Conservation (phyloP, 208 protist species). For the Crithidia bombi region DNA sequence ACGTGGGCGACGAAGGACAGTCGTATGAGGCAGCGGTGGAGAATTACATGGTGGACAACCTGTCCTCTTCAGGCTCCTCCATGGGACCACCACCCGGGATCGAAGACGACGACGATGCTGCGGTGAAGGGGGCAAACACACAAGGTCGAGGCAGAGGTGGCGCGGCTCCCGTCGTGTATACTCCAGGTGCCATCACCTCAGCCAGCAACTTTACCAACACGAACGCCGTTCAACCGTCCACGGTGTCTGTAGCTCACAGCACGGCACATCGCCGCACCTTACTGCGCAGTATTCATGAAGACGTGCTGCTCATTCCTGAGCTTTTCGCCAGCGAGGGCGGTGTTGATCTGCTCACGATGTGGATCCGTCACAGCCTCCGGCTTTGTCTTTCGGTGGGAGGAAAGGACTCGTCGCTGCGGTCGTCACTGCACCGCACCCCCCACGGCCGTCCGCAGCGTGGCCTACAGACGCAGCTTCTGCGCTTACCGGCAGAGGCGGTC, state of each 20-base stretch:
- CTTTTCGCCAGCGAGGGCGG: conserved; percentile 33
- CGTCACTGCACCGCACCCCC: background rate
- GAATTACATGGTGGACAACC: background rate
- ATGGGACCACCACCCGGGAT: conserved; percentile 20
- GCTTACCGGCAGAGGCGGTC: conserved; percentile 12
- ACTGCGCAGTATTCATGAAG: conserved; percentile 20
- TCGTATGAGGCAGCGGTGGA: background rate
- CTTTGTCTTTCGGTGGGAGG: conserved; percentile 16
- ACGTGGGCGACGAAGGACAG: background rate
- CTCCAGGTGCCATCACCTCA: background rate
- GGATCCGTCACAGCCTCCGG: conserved; percentile 27
- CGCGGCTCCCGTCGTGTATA: background rate
- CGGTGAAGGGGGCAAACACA: background rate
- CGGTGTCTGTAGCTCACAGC: background rate
- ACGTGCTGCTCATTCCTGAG: conserved; percentile 25
- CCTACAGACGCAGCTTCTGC: background rate
- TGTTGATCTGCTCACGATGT: conserved; percentile 21
- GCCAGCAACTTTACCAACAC: background rate
- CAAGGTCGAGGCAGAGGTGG: background rate
- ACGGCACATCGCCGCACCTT: background rate
- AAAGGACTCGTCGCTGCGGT: background rate
- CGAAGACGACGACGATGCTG: background rate
- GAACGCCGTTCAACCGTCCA: background rate
- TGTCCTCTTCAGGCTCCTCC: conserved; percentile 27
- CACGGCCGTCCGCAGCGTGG: background rate